Evolutionary conservation across 805 yeast genomes (phyloP), one percentile per base, ranked within the genome.

Genomic region (Nakazawaea molendinolei): DNA sequence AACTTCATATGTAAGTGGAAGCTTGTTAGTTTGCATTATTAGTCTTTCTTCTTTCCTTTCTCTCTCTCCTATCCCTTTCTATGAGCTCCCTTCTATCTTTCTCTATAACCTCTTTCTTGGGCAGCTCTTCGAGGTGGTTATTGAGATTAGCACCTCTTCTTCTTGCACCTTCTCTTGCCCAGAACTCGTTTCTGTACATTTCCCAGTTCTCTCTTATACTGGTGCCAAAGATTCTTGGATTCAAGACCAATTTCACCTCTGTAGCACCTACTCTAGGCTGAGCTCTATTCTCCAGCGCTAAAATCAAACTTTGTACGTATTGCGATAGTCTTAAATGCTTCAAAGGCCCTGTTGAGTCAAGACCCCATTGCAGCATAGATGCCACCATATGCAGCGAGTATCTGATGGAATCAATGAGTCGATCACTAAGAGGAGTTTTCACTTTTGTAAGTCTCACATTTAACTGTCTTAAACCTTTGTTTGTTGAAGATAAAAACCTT

Each of bases 191-290:
- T 41, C 98, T 61, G 50, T 89, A 90, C 27, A 86, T 57, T 51
- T 90, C 98, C 97, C 98, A 90, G 8, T 86, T 89, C 55, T 89
- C 96, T 44, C 96, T 70, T 5, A 83, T 74, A 33, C 83, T 89
- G 0, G 92, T 77, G 41, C 76, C 75, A 58, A 90, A 92, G 1
- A 79, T 79, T 34, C 95, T 65, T 3, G 97, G 83, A 40, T 81
- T 80, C 38, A 92, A 63, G 8, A 86, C 82, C 7, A 92, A 55
- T 53, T 87, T 89, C 9, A 89, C 86, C 45, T 84, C 86, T 18
- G 74, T 71, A 6, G 82, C 77, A 1, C 95, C 95, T n/a, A 74
- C 67, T 42, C 81, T 59, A 1, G 83, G 78, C 51, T 74, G 80
- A 4, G 71, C 58, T 32, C 65, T 53, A 22, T 61, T 38, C n/a